Evolutionary conservation across 257 asterid species (phyloP).

Genomic region (Lycium barbarum): DNA sequence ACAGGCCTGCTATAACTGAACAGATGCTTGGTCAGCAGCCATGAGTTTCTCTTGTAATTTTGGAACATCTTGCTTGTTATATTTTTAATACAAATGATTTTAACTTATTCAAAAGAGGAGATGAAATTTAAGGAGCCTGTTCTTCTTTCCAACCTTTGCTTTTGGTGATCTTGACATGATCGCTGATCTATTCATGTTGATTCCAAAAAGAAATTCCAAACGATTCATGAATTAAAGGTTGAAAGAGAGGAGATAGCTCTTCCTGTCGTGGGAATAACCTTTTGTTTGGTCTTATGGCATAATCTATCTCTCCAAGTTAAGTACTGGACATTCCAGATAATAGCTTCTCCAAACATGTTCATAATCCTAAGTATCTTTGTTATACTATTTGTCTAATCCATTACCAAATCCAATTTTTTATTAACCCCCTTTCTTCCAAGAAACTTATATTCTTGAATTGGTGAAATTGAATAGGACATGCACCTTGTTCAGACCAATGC

Average conservation of each 20-base stretch:
- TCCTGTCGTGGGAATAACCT: conserved; percentile 11
- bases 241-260: neutral
- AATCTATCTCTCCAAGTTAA: neutral
- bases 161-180: conserved; percentile 21
- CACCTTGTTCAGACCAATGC: neutral
- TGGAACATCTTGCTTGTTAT: neutral
- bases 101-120: conserved; percentile 17
- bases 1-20: neutral
- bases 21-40: neutral
- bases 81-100: neutral
- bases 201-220: conserved; percentile 2
- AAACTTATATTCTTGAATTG: neutral
- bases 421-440: neutral
- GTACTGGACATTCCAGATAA: neutral
- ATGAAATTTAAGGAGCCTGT: neutral
- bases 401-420: neutral
- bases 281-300: neutral
- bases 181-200: neutral
- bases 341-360: conserved; percentile 18
- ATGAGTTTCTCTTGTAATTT: neutral
- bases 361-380: neutral
- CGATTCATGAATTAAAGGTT: conserved; percentile 15
- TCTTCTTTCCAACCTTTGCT: neutral
- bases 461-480: neutral
- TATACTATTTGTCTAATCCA: neutral